Evolutionary conservation across 1,139 yeast species (phyloP), one percentile per base, ranked within the genome.

Genomic region (Taiozyma sp.): DNA sequence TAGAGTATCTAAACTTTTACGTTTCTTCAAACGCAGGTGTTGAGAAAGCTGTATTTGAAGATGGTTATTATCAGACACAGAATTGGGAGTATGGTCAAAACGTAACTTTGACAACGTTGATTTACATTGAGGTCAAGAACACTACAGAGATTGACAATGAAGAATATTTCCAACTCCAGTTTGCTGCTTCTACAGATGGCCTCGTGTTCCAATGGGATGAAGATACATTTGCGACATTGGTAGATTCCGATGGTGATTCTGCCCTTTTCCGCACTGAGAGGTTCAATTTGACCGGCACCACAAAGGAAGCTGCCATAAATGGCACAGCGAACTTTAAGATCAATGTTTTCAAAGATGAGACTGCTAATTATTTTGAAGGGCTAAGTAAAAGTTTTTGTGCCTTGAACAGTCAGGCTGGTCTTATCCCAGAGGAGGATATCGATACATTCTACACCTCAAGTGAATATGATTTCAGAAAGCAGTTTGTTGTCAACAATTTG

Each of bases 331-430:
- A 61, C 36, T 72, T 44, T 78, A 76, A 61, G 70, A 72, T 51
- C 54, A 85, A 47, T 74, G 71, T 65, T 4, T 83, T 79, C 60
- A 69, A 79, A 3, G 65, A 71, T 44, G 74, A 72, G 4, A 67
- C 72, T 43, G 65, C 68, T 39, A 62, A 73, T 57, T 62, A 75
- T 56, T 73, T 81, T 47, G 39, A 61, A 14, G 67, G 70, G 4
- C 64, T 87, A 48, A 75, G 80, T 44, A 72, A 73, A 55, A 85
- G 95, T 52, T 82, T 89, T 79, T 87, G 96, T 67, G 96, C 96
- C 0, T 71, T 90, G 6, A 69, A 78, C 43, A 62, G 65, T 45
- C 73, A 72, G 4, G 69, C 65, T 12, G 67, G 70, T 10, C 63
- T 70, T 43, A 64, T 70, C 8, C 66, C 75, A 19, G 68, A 73